Evolutionary conservation across 1,284 basidiomycete genomes (phyloP).

Genomic region (Marasmius fiardii): DNA sequence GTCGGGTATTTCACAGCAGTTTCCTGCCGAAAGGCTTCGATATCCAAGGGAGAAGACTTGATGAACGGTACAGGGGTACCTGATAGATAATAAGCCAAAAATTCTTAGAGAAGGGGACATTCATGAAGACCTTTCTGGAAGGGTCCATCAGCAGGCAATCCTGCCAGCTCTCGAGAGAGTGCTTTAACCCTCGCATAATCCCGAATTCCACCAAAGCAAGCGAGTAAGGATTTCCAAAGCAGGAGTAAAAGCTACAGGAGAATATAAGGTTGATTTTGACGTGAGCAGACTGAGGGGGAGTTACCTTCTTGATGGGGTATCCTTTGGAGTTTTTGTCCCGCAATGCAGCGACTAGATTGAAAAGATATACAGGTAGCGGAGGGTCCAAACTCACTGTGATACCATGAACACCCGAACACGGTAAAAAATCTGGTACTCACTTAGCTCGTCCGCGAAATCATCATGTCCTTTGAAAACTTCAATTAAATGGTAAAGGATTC

Average conservation of each 20-base stretch:
- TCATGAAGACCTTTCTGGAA: slow-evolving; percentile 57
- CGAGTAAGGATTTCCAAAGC: slow-evolving; percentile 93
- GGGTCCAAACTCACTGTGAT: slow-evolving; percentile 88
- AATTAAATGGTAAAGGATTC: slow-evolving; percentile 91
- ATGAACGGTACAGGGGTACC: slow-evolving; percentile 47
- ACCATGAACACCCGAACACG: slow-evolving; percentile 14
- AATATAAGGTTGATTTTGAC: slow-evolving; percentile 12
- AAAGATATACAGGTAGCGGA: slow-evolving; percentile 89
- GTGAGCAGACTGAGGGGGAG: slow-evolving; percentile 1
- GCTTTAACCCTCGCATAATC: slow-evolving; percentile 85
- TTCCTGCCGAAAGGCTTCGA: slow-evolving; percentile 84
- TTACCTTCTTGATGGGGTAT: slow-evolving; percentile 93
- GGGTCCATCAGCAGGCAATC: slow-evolving; percentile 43
- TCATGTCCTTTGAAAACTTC: slow-evolving; percentile 91
- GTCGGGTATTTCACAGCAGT: slow-evolving; percentile 94
- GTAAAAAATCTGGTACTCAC: slow-evolving; percentile 48
- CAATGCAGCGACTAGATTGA: slow-evolving; percentile 84
- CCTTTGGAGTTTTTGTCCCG: slow-evolving; percentile 94
- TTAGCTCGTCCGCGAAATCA: slow-evolving; percentile 92
- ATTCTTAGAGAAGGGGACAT: slow-evolving; percentile 3
- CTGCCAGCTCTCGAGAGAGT: slow-evolving; percentile 80
- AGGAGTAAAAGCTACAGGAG: slow-evolving; percentile 81
- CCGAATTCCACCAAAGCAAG: slow-evolving; percentile 89
- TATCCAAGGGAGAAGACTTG: slow-evolving; percentile 87
- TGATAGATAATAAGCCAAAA: slow-evolving; percentile 6